Base-by-base conservation (phyloP, 371 early-diverging fungal species). In the Mucor indicus region DNA sequence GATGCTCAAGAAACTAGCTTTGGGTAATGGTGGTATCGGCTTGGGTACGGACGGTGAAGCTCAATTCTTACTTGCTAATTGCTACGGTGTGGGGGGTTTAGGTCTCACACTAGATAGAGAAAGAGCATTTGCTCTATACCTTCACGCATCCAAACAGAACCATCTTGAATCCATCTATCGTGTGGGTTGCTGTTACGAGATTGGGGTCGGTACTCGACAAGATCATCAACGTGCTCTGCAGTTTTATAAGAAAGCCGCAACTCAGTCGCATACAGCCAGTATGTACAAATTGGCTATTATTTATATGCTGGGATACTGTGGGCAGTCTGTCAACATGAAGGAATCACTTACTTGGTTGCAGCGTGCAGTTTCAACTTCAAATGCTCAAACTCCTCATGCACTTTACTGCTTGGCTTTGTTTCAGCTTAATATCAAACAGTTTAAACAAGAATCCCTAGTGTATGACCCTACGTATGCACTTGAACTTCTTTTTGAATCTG, bases 221-320 rank as follows among this genome's bases (percentile, higher is more conserved):
- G 94, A 97, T 58, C 62, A 77, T 13, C 58, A 56, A 5, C 80
- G 92, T 4, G 89, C 97, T 0, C 69, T 94, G 23, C 86, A 90
- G 48, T 95, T 89, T 60, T 98, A 90, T 62, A 84, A 92, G 41
- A 94, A 95, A 71, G 91, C 95, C 0, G 96, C 98, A 0, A 81
- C 86, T n/a, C 67, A 89, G 39, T 88, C 92, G 4, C 93, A 97
- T 58, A 80, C 90, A 5, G 83, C 87, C 0, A 93, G 94, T 23
- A 95, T 98, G 95, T 95, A 92, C 80, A 94, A 93, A 61, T 69
- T 96, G 13, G 97, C 92, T 5, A 82, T 93, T 64, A 79, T 91
- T 13, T 55, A 91, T 37, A 55, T 95, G 51, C 82, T 88, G 48
- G 96, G 96, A 0, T 57, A 77, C 55, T 72, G 92, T 45, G 83